Conservation (phyloP, 2,329 filamentous ascomycete species). For the Ophioceras dolichostomum region DNA sequence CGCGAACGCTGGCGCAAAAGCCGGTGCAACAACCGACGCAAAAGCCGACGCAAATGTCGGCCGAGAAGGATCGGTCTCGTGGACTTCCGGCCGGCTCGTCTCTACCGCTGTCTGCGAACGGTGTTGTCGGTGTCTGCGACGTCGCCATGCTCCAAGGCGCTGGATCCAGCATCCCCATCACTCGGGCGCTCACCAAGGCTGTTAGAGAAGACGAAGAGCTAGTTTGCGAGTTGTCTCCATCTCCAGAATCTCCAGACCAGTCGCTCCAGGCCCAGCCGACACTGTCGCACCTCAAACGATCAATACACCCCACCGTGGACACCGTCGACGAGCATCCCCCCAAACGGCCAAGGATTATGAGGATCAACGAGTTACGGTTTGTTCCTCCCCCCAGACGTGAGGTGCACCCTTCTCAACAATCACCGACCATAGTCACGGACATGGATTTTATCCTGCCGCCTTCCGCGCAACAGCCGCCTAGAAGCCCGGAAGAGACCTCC, state of each 20-base stretch:
- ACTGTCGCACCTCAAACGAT: no score
- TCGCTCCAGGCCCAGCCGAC: no score
- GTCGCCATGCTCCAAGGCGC: constrained; percentile 28
- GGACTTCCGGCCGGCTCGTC: no score
- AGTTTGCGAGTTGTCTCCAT: constrained; percentile 15
- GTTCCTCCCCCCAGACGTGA: background rate
- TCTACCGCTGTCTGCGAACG: constrained; percentile 5
- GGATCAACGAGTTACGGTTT: background rate
- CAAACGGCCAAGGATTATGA: constrained; percentile 5
- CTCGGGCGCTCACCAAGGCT: constrained; percentile 23
- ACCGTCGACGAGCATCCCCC: background rate
- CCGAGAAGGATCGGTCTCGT: no score
- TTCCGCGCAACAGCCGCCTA: constrained; percentile 1
- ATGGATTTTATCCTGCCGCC: background rate
- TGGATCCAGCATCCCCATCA: constrained; percentile 23
- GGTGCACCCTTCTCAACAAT: background rate
- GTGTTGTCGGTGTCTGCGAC: constrained; percentile 24
- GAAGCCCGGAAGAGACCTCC: no score
- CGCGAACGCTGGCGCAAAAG: no score
- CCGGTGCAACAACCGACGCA: no score
- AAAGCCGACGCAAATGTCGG: no score
- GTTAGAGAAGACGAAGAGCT: constrained; percentile 27
- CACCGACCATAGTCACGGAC: background rate
- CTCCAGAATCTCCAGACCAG: no score
- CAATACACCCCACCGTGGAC: no score